Base-by-base conservation (phyloP, 108 stramenopile genomes). In the Skeletonema marinoi region DNA sequence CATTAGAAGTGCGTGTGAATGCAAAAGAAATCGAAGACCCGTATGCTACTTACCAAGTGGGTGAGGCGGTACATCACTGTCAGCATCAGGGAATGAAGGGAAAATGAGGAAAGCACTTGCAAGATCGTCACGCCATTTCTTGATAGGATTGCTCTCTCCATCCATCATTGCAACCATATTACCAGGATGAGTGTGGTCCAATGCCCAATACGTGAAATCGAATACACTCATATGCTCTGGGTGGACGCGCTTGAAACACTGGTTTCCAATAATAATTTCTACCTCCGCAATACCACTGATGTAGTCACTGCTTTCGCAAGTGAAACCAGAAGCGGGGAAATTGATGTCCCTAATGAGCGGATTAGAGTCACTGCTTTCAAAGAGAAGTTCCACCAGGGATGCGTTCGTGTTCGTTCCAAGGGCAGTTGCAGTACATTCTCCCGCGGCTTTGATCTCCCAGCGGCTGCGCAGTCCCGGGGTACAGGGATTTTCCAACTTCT, bases 121-220 rank as follows among this genome's bases (percentile, higher is more conserved):
- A n/a, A n/a, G n/a, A 21, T 68, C 56, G 4, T 82, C 59, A 14
- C 77, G 71, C 71, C 71, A 82, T 33, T 82, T 82, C 58, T 59
- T 32, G 19, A 84, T 84, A 16, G 54, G 54, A 16, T 84, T 70
- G 32, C 80, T 75, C 25, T 67, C 68, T 14, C 83, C 83, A 29
- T 78, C 83, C n/a, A 56, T 56, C 54, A 56, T 56, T 25, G 54
- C 54, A 6, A 56, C 17, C 54, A 56, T 56, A 7, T 56, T 56
- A 56, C 54, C 54, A 56, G 54, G 54, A 56, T 56, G 54, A 56
- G 78, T 73, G 68, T 82, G 81, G 66, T 41, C 30, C 25, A 39
- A 46, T 7, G 46, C 68, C 85, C 85, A 91, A 50, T 73, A 73
- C 11, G 87, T 89, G 14, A 88, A 76, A 50, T 91, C 90, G 48